Percentiles rank a stretch among this genome's conserved stretches.
Conservation (phyloP, 2,329 filamentous ascomycete species). For the Chaetothyriales sp. region DNA sequence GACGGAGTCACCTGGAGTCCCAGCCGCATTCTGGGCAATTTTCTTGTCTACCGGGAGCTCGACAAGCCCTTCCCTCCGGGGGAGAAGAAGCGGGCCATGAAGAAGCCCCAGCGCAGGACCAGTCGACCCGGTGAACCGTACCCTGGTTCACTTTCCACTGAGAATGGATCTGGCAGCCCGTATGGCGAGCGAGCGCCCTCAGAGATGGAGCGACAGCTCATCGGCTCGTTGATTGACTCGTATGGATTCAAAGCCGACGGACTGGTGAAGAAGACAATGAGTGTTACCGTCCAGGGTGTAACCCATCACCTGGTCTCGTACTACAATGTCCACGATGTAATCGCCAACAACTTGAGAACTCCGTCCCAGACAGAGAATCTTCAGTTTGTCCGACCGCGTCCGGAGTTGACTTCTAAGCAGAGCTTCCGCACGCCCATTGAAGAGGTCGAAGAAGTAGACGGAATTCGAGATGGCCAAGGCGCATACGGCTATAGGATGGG, state of each 20-base stretch:
- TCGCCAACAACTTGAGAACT: conserved; percentile 42
- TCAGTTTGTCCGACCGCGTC: conserved; percentile 40
- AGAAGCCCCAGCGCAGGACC: conserved; percentile 45
- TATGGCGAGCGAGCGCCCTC: conserved; percentile 29
- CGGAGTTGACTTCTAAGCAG: conserved; percentile 46
- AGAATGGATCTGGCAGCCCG: conserved; percentile 20
- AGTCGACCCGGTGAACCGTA: conserved; percentile 42
- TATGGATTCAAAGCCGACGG: conserved; percentile 76
- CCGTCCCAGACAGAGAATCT: conserved; percentile 44
- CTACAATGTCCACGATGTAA: conserved; percentile 71
- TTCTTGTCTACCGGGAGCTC: conserved; percentile 72
- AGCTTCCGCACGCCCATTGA: conserved; percentile 56
- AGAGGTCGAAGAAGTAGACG: conserved; percentile 39
- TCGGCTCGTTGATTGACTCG: conserved; percentile 77
- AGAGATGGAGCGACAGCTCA: conserved; percentile 45
- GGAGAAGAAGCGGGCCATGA: conserved; percentile 73
- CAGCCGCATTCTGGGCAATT: conserved; percentile 71
- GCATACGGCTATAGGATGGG: conserved; percentile 28
- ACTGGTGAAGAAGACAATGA: conserved; percentile 86
- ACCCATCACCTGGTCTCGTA: conserved; percentile 82
- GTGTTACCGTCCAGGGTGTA: conserved; percentile 58
- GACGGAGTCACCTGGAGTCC: conserved; percentile 87
- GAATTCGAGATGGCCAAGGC: conserved; percentile 25
- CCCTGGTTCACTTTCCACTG: conserved; percentile 26
- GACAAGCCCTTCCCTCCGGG: conserved; percentile 64